These are phyloP conservation scores for Pseudocercospora macadamiae DNA, from an alignment of 2,329 filamentous ascomycete genomes.

Conservation along the genomic window DNA sequence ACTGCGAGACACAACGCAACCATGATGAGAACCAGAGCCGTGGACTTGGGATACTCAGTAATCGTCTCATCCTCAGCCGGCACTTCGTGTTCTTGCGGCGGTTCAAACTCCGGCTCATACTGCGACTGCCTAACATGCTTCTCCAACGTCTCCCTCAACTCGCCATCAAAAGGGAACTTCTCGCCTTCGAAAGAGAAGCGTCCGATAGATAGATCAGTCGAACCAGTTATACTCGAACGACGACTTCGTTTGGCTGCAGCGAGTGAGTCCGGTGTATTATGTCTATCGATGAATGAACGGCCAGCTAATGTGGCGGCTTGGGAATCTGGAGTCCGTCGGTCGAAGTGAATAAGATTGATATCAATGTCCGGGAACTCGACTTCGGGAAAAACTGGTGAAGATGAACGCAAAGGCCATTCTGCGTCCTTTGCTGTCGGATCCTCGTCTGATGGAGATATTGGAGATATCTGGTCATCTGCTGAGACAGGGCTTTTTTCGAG, in stretches of 20 bases:
- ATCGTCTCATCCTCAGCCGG: neutral
- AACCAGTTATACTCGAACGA: slow-evolving; percentile 14
- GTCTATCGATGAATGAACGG: slow-evolving; percentile 11
- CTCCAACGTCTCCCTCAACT: slow-evolving; percentile 14
- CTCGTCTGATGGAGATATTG: neutral
- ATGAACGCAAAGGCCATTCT: slow-evolving; percentile 11
- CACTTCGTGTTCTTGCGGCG: neutral
- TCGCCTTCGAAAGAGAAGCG: slow-evolving; percentile 13
- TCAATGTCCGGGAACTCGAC: neutral
- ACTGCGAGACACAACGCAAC: slow-evolving; percentile 6
- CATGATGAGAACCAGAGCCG: slow-evolving; percentile 7
- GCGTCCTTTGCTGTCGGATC: neutral
- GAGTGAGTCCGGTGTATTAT: slow-evolving; percentile 13
- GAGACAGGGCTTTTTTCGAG: neutral
- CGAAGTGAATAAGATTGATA: slow-evolving; percentile 8
- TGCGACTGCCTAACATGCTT: slow-evolving; percentile 11
- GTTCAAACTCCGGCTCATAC: neutral
- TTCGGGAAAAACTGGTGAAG: slow-evolving; percentile 5
- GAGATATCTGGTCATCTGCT: neutral
- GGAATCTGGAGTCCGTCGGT: slow-evolving; percentile 10
- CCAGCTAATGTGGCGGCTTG: slow-evolving; percentile 7
- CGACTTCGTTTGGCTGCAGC: slow-evolving; percentile 14
- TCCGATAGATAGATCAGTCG: slow-evolving; percentile 15
- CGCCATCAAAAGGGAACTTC: slow-evolving; percentile 11
- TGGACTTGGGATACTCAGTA: neutral